phyloP scores from a whole-genome alignment of 768 basidiomycete genomes.

The Punctularia strigosozonata region DNA sequence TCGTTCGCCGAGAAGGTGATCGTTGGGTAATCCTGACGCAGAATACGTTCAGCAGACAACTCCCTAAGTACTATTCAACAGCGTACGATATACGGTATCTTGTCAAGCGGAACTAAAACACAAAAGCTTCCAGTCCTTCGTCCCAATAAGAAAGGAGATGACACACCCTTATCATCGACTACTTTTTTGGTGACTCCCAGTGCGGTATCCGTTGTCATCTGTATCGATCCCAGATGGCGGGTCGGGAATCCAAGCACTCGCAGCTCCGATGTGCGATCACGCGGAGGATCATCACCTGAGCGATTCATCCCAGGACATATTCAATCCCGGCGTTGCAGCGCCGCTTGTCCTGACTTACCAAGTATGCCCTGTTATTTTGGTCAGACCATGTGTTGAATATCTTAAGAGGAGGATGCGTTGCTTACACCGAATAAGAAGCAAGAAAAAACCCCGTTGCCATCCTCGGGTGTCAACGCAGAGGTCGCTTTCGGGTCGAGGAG shows the following conservation, averaged over 20 bases:
- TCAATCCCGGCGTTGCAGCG: too few relatives aligned
- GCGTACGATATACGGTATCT: slow-evolving; percentile 66
- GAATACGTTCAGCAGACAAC: background rate
- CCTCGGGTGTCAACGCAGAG: slow-evolving; percentile 55
- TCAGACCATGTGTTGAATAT: background rate
- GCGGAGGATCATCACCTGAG: slow-evolving; percentile 88
- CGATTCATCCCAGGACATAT: slow-evolving; percentile 1
- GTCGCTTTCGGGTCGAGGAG: slow-evolving; percentile 89
- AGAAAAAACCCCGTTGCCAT: slow-evolving; percentile 63
- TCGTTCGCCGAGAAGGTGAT: slow-evolving; percentile 81
- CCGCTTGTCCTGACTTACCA: too few relatives aligned
- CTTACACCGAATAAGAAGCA: slow-evolving; percentile 88
- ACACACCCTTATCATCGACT: slow-evolving; percentile 55
- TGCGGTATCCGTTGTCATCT: slow-evolving; percentile 99
- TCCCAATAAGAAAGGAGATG: background rate
- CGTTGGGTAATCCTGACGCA: slow-evolving; percentile 70
- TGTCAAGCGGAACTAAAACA: slow-evolving; percentile 42
- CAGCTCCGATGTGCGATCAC: slow-evolving; percentile 85
- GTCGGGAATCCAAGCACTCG: slow-evolving; percentile 78
- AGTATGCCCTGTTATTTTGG: slow-evolving; percentile 39
- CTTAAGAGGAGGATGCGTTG: slow-evolving; percentile 13
- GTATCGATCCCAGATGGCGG: slow-evolving; percentile 74
- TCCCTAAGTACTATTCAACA: background rate
- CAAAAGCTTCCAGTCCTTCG: background rate
- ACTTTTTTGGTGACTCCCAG: slow-evolving; percentile 83